Evolutionary conservation across 768 basidiomycete species (phyloP), one percentile per base, ranked within the genome.

Genomic region (Kockovaella imperatae): DNA sequence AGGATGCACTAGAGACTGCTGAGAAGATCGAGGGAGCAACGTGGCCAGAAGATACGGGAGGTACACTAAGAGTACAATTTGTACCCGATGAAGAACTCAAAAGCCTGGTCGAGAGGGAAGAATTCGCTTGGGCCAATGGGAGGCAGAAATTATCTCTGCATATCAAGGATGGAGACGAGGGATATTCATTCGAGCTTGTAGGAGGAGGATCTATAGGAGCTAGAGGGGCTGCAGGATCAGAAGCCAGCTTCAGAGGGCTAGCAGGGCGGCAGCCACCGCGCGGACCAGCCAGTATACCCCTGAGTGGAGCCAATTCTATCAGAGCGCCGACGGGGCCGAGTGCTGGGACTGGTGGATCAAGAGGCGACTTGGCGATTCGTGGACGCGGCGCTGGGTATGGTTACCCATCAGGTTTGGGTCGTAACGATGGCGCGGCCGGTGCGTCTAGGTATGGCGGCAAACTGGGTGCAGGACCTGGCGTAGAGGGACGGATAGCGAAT

Each of bases 51-150:
- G 62, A 60, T 42, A 61, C 59, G 3, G 62, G 64, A 4, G 56
- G 49, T 5, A 39, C 49, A 21, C 41, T 72, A 14, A 47, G 57
- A 8, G 57, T 69, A 10, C 51, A 63, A n/a, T 72, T 71, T 45
- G 42, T 72, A 7, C 57, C 65, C 7, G 50, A 65, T 10, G 56
- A 57, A 3, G 28, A 49, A 31, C 61, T 72, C 2, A 18, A 39
- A 13, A 45, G 35, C 5, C 45, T 72, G 26, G 59, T 72, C n/a
- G 44, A 55, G 20, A 30, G 52, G 35, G 71, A 72, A 49, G 63
- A 71, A 42, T 25, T 35, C 3, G 69, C 69, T 5, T 72, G 71
- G 71, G 31, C 45, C 3, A 55, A 65, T 14, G 71, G 71, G 5
- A 53, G 69, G 28, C 54, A 65, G 47, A 69, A 68, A 51, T 43